phyloP scores from a whole-genome alignment of 2,329 filamentous ascomycete species.

The Verticillium albo-atrum region DNA sequence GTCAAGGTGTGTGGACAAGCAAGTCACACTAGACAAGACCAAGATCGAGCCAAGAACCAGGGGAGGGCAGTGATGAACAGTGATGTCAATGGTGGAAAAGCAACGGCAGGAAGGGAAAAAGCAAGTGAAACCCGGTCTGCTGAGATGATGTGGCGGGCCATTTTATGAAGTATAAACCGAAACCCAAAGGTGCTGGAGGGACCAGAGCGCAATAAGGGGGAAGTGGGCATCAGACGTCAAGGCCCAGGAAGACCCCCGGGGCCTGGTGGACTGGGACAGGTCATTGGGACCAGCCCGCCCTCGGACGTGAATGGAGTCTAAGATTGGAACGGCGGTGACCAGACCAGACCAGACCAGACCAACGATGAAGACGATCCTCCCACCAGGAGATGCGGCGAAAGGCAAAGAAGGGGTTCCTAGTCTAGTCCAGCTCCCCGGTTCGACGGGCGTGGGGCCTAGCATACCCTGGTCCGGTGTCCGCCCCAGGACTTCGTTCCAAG shows the following conservation, averaged over 20 bases:
- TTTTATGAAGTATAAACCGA: constrained; percentile 10
- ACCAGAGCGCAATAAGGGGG: constrained; percentile 13
- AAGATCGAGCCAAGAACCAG: not conserved
- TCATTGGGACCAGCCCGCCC: constrained; percentile 10
- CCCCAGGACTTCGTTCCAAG: constrained; percentile 5
- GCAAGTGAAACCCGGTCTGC: constrained; percentile 6
- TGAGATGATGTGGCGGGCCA: constrained; percentile 7
- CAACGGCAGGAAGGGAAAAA: constrained; percentile 9
- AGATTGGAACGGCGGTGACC: constrained; percentile 18
- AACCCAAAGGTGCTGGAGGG: constrained; percentile 6
- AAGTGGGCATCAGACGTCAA: constrained; percentile 11
- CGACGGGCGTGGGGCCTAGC: constrained; percentile 13
- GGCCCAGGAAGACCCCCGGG: constrained; percentile 13
- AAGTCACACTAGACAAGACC: not conserved
- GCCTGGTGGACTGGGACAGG: constrained; percentile 14
- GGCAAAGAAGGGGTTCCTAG: constrained; percentile 10
- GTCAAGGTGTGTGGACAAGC: not conserved
- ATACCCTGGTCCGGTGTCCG: not conserved
- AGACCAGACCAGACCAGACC: constrained; percentile 9
- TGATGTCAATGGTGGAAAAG: constrained; percentile 12
- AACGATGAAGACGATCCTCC: constrained; percentile 15
- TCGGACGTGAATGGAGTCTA: constrained; percentile 13
- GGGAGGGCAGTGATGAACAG: constrained; percentile 8
- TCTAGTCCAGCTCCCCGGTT: constrained; percentile 12
- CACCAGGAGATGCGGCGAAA: constrained; percentile 11